Percentiles rank a stretch among this genome's conserved stretches.
phyloP scores from a whole-genome alignment of 2,329 filamentous ascomycete species.

The Ophiostoma tasmaniense region DNA sequence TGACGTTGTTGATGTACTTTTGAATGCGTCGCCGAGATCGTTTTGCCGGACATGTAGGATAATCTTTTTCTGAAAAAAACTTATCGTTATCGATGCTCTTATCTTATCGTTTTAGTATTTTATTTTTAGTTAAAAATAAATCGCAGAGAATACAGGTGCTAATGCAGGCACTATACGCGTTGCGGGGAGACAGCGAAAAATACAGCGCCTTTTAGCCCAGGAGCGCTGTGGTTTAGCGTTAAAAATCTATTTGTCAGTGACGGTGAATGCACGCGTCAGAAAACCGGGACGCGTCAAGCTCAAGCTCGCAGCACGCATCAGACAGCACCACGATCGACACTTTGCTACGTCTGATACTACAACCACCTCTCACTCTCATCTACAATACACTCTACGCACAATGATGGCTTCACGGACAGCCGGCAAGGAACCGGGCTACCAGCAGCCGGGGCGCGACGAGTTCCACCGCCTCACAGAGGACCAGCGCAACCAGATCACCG shows the following conservation, averaged over 20 bases:
- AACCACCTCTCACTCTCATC: background rate
- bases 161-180: constrained; percentile 22
- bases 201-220: background rate
- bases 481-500: constrained; percentile 85
- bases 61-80: constrained; percentile 3
- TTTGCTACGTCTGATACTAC: background rate
- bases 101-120: background rate
- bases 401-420: constrained; percentile 23
- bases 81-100: constrained; percentile 5
- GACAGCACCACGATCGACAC: background rate
- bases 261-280: constrained; percentile 6
- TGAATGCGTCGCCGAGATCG: background rate
- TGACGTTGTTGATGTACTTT: background rate
- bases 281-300: constrained; percentile 5
- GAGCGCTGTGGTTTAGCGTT: background rate
- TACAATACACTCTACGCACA: background rate
- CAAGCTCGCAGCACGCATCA: too few species aligned
- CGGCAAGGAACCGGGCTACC: constrained; percentile 23
- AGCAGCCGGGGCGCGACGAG: constrained; percentile 29
- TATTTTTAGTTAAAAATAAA: background rate
- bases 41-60: background rate
- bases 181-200: constrained; percentile 4
- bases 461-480: constrained; percentile 61
- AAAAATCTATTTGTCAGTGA: too few species aligned
- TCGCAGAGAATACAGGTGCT: background rate